A percentile compares a stretch with the other conserved stretches of the same genome.
These are phyloP conservation scores for Nitzschia sp. DNA, from an alignment of 108 stramenopile species.

Conservation along the genomic window DNA sequence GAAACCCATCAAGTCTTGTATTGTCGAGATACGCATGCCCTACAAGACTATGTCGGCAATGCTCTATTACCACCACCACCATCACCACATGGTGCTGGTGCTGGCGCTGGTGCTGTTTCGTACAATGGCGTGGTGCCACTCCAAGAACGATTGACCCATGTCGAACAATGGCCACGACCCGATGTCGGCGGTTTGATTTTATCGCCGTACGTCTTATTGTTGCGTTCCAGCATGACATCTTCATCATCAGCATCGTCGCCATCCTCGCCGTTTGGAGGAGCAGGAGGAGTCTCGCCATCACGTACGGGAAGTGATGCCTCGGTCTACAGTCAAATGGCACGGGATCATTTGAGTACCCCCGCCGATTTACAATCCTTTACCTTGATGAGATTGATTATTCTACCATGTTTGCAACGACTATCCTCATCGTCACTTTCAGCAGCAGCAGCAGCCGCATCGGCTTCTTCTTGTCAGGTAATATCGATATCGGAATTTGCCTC, in stretches of 20 bases:
- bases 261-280: constrained; percentile 49
- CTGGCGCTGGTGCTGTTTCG: too few relatives aligned
- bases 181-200: constrained; percentile 77
- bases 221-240: constrained; percentile 41
- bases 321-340: neutral
- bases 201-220: constrained; percentile 59
- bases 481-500: constrained; percentile 67
- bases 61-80: constrained; percentile 56
- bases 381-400: constrained; percentile 61
- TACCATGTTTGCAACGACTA: constrained; percentile 51
- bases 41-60: constrained; percentile 76
- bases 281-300: constrained; percentile 12
- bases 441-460: too few relatives aligned
- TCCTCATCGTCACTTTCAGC: too few relatives aligned
- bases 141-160: too few relatives aligned
- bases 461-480: constrained; percentile 19
- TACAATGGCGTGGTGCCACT: too few relatives aligned
- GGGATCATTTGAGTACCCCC: constrained; percentile 19
- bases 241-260: too few relatives aligned
- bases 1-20: constrained; percentile 57
- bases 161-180: too few relatives aligned
- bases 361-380: constrained; percentile 67
- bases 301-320: constrained; percentile 29
- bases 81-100: constrained; percentile 24
- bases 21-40: constrained; percentile 53